Evolutionary conservation across 2,329 filamentous ascomycete species (phyloP).

Genomic region (Pseudogymnoascus sp.): DNA sequence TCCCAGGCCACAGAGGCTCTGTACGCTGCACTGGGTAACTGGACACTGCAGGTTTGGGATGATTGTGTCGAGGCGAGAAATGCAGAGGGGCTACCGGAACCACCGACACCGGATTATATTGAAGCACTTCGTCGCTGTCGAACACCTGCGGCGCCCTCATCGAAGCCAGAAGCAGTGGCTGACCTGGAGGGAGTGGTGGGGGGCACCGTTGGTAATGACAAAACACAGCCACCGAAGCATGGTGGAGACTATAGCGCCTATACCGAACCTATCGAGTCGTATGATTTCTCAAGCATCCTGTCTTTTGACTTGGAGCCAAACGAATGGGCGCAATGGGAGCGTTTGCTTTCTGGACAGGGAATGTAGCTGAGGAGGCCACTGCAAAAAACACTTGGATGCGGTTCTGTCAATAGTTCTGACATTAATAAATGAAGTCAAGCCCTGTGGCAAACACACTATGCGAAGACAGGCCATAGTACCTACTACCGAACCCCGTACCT

Average conservation of each 20-base stretch:
- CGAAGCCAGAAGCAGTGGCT: not conserved
- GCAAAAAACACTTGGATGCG: not conserved
- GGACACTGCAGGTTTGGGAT: constrained; percentile 27
- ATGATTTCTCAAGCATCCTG: constrained; percentile 21
- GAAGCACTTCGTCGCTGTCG: constrained; percentile 20
- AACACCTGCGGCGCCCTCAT: constrained; percentile 3
- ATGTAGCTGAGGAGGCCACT: not conserved
- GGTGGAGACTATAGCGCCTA: constrained; percentile 4
- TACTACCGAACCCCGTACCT: not conserved
- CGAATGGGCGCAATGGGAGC: constrained; percentile 29
- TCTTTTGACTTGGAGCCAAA: constrained; percentile 26
- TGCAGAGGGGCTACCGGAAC: constrained; percentile 18
- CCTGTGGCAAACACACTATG: not conserved
- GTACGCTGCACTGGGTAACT: constrained; percentile 25
- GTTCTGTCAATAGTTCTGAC: not conserved
- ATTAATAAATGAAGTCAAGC: not conserved
- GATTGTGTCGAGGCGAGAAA: constrained; percentile 20
- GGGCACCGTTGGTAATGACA: not conserved
- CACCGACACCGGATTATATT: constrained; percentile 20
- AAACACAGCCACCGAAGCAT: not conserved
- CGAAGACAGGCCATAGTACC: not conserved
- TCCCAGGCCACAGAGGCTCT: constrained; percentile 21
- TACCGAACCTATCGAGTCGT: constrained; percentile 15
- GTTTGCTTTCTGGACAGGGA: constrained; percentile 20
- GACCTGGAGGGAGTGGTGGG: not conserved